These are phyloP conservation scores for Pleoardoris graminearum DNA, from an alignment of 2,329 filamentous ascomycete species.

Conservation along the genomic window DNA sequence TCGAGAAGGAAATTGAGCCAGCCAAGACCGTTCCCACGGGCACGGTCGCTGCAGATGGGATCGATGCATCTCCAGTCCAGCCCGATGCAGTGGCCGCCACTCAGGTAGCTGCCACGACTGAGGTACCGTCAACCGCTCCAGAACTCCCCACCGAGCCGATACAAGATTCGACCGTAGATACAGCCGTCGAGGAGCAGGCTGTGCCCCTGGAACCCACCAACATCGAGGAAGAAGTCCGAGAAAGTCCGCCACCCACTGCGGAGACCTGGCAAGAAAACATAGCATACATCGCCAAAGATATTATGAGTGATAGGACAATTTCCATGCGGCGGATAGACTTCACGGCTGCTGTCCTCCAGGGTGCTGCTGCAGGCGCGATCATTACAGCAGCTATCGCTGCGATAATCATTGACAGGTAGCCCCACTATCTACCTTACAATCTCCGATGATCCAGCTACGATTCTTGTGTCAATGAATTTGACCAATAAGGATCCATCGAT, in stretches of 20 bases:
- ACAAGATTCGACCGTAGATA: background rate
- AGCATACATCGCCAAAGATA: conserved; percentile 31
- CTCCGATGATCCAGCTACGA: background rate
- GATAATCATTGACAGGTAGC: conserved; percentile 18
- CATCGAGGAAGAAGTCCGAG: conserved; percentile 20
- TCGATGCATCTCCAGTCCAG: background rate
- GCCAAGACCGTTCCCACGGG: background rate
- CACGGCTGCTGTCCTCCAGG: conserved; percentile 51
- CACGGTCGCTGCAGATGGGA: background rate
- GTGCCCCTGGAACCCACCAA: conserved; percentile 20
- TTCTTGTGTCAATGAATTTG: background rate
- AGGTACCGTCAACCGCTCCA: conserved; percentile 5
- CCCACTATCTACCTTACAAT: background rate
- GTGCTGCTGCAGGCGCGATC: conserved; percentile 48
- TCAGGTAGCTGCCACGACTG: conserved; percentile 10
- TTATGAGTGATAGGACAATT: conserved; percentile 51
- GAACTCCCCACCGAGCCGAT: conserved; percentile 10
- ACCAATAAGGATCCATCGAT: no score
- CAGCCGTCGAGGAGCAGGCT: conserved; percentile 14
- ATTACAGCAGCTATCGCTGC: conserved; percentile 36
- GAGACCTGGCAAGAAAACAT: conserved; percentile 29
- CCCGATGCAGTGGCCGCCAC: background rate
- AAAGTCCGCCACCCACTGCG: conserved; percentile 9
- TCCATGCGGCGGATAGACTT: conserved; percentile 52
- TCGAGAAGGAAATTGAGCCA: conserved; percentile 25